phyloP scores from a whole-genome alignment of 1,284 basidiomycete species.

The Cryptococcus hybrid region DNA sequence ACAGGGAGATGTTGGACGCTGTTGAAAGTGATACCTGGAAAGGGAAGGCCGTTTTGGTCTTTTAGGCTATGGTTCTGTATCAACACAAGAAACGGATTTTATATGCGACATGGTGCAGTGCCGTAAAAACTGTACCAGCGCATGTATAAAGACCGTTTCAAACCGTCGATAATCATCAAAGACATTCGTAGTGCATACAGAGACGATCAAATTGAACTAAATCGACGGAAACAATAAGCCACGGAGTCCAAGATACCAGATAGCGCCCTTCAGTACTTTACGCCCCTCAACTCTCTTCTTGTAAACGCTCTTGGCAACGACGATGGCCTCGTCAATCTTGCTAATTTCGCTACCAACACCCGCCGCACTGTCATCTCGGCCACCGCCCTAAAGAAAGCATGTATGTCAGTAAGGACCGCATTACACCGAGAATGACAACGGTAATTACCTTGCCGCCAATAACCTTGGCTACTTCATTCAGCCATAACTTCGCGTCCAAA shows the following conservation, averaged over 20 bases:
- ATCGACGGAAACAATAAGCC: background rate
- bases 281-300: slow-evolving; percentile 37
- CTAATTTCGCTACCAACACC: slow-evolving; percentile 71
- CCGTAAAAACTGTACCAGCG: background rate
- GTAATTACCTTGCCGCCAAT: slow-evolving; percentile 77
- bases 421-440: background rate
- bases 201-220: background rate
- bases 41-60: slow-evolving; percentile 21
- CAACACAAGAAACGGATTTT: no score
- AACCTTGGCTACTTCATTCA: slow-evolving; percentile 68
- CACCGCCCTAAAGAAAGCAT: slow-evolving; percentile 69
- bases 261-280: slow-evolving; percentile 1
- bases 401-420: slow-evolving; percentile 1
- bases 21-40: slow-evolving; percentile 13
- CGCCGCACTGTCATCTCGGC: slow-evolving; percentile 84
- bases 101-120: background rate
- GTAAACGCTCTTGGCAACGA: slow-evolving; percentile 52
- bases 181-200: no score
- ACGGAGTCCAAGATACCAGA: background rate
- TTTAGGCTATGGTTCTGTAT: background rate
- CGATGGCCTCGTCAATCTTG: slow-evolving; percentile 70
- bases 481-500: slow-evolving; percentile 80
- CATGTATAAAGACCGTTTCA: background rate
- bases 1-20: slow-evolving; percentile 18
- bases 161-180: no score